phyloP scores from a whole-genome alignment of 352 stramenopile species.

The Phytophthora vignae region DNA sequence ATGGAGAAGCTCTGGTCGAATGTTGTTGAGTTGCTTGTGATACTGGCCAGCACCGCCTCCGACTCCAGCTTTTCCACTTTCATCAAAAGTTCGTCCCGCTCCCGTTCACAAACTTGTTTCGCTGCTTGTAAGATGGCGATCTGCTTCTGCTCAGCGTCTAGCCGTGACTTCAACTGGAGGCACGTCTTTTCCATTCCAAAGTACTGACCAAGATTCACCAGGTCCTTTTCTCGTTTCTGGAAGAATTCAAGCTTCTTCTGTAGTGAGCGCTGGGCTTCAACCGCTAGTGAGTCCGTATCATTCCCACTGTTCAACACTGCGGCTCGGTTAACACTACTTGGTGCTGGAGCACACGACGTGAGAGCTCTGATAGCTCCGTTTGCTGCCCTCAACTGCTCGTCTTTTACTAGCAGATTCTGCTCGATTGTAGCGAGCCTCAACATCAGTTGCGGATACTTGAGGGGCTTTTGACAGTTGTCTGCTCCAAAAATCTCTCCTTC shows the following conservation, averaged over 20 bases:
- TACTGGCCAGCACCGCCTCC: constrained; percentile 12
- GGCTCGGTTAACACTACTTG: neutral
- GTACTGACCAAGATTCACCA: constrained; percentile 35
- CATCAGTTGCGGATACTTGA: constrained; percentile 37
- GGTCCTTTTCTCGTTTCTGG: constrained; percentile 25
- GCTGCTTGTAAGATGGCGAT: constrained; percentile 23
- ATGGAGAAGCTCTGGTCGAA: neutral
- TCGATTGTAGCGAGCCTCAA: constrained; percentile 28
- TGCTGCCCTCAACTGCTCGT: constrained; percentile 34
- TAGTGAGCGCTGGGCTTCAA: constrained; percentile 26
- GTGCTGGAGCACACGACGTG: constrained; percentile 14
- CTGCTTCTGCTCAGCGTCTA: constrained; percentile 28
- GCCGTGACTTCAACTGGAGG: constrained; percentile 32
- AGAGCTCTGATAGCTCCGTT: constrained; percentile 38
- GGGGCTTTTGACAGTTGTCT: neutral
- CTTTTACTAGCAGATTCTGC: constrained; percentile 34
- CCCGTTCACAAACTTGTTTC: constrained; percentile 28
- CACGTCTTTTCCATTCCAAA: constrained; percentile 36
- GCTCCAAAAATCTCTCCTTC: neutral
- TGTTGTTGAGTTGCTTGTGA: neutral
- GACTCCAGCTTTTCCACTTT: constrained; percentile 40
- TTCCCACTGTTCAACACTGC: neutral
- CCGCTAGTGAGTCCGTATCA: constrained; percentile 1
- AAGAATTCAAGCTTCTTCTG: constrained; percentile 32
- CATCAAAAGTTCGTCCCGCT: constrained; percentile 30